Conservation (phyloP, 805 yeast species). For the Metschnikowia lachancei region DNA sequence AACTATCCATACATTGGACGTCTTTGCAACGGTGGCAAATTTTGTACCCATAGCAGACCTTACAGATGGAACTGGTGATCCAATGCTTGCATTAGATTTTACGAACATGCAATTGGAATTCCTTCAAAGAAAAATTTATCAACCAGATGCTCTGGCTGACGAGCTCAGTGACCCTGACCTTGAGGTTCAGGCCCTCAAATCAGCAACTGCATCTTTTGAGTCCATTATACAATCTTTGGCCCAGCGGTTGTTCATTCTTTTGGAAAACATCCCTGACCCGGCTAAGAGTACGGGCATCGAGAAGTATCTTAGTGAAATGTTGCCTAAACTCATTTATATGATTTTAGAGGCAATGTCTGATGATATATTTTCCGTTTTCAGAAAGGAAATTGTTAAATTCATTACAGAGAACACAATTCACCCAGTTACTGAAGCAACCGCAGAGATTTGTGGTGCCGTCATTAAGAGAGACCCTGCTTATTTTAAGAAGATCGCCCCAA, state of each 20-base stretch:
- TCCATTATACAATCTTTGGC: constrained; percentile 55
- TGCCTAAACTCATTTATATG: constrained; percentile 38
- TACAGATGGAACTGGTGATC: constrained; percentile 42
- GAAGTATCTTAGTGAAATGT: constrained; percentile 36
- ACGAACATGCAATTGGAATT: constrained; percentile 61
- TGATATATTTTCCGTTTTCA: constrained; percentile 46
- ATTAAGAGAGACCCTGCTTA: constrained; percentile 59
- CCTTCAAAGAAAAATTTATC: constrained; percentile 45
- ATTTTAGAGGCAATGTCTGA: constrained; percentile 58
- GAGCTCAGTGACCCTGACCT: constrained; percentile 43
- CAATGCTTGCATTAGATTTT: constrained; percentile 46
- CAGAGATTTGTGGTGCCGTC: constrained; percentile 70
- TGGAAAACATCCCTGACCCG: constrained; percentile 69
- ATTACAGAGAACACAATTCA: constrained; percentile 58
- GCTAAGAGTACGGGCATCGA: constrained; percentile 52
- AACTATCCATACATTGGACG: constrained; percentile 63
- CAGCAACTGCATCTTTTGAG: constrained; percentile 71
- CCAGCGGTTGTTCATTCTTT: constrained; percentile 56
- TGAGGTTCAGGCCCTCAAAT: constrained; percentile 57
- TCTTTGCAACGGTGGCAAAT: constrained; percentile 66
- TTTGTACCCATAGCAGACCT: constrained; percentile 71
- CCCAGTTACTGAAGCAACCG: constrained; percentile 62
- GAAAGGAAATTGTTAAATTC: constrained; percentile 52
- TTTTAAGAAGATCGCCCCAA: constrained; percentile 43
- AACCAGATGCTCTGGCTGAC: constrained; percentile 11